phyloP scores from a whole-genome alignment of 257 asterid species.

The Solanum bulbocastanum region DNA sequence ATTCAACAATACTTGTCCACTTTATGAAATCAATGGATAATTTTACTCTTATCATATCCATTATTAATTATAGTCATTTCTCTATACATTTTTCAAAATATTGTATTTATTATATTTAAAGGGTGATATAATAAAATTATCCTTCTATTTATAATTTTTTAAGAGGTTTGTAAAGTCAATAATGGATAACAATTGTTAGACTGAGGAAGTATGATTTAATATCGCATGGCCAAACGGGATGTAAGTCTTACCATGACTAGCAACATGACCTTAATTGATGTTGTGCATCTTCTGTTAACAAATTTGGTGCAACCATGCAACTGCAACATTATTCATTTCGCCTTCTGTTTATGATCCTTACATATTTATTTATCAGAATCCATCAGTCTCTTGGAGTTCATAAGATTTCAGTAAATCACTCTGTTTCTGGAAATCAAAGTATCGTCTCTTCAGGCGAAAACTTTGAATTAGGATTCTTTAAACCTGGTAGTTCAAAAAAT shows the following conservation, averaged over 20 bases:
- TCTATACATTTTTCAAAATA: no score
- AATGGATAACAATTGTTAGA: no score
- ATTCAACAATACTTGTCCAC: no score
- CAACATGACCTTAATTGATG: not conserved
- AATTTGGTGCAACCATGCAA: not conserved
- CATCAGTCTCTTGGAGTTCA: constrained; percentile 1
- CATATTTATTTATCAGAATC: not conserved
- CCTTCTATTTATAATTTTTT: no score
- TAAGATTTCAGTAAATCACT: constrained; percentile 4
- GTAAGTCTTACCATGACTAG: not conserved
- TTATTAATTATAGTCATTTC: no score
- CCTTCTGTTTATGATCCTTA: not conserved
- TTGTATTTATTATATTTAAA: no score
- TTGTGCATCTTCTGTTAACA: not conserved
- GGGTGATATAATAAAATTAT: no score
- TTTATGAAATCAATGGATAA: no score
- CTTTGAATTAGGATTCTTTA: constrained; percentile 9
- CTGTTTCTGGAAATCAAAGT: not conserved
- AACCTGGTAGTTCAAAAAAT: not conserved
- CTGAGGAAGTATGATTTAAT: no score
- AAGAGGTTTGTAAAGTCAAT: no score
- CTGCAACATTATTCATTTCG: not conserved
- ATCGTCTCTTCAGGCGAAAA: not conserved
- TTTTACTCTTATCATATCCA: no score
- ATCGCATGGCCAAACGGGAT: no score